These are phyloP conservation scores for Hypoxylon fuscum DNA, from an alignment of 495 filamentous ascomycete genomes.

Conservation along the genomic window DNA sequence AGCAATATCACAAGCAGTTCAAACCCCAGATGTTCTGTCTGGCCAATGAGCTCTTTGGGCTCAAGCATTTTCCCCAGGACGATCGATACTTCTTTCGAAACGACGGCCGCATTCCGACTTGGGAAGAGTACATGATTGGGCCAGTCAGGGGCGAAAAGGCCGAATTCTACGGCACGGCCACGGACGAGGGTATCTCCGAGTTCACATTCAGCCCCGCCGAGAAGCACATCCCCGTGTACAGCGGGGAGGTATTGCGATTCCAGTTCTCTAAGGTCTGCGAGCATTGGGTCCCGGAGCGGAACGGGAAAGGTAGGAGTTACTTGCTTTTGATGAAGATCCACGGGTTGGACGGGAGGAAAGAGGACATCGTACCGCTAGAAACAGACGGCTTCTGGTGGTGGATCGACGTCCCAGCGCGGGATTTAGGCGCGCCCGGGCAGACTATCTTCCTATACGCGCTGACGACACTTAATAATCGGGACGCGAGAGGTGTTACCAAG, in stretches of 20 bases:
- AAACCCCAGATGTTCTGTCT: conserved; percentile 75
- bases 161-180: conserved; percentile 60
- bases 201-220: conserved; percentile 66
- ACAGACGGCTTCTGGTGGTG: conserved; percentile 78
- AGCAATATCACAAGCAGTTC: conserved; percentile 73
- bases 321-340: conserved; percentile 72
- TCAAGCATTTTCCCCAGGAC: conserved; percentile 79
- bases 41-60: conserved; percentile 83
- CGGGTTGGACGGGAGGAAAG: conserved; percentile 72
- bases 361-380: conserved; percentile 70
- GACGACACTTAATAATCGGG: conserved; percentile 67
- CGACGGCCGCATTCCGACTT: conserved; percentile 59
- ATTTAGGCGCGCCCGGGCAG: conserved; percentile 75
- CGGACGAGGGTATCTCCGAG: conserved; percentile 71
- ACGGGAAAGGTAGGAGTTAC: conserved; percentile 69
- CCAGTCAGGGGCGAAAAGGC: conserved; percentile 55
- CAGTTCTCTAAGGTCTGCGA: conserved; percentile 77
- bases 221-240: conserved; percentile 65
- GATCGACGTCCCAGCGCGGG: conserved; percentile 70
- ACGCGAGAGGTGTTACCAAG: conserved; percentile 72
- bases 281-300: conserved; percentile 76
- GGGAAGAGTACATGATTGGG: conserved; percentile 82
- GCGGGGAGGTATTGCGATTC: conserved; percentile 68
- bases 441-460: conserved; percentile 69
- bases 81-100: conserved; percentile 72